Evolutionary conservation across 345 rosid genomes (phyloP).

Genomic region (Melastoma malabathricum): DNA sequence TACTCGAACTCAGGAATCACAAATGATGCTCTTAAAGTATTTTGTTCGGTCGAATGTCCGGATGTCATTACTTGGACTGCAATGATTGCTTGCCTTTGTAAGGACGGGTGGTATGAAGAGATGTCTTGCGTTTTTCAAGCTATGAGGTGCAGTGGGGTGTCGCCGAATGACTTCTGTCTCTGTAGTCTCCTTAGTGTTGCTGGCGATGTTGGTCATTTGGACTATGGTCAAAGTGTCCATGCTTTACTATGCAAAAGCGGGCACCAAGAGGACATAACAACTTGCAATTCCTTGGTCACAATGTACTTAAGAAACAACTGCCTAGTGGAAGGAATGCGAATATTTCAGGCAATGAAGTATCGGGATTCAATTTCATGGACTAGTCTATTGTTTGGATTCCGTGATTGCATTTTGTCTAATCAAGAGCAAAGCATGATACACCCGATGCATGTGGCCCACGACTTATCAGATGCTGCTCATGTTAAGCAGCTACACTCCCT

Average conservation of each 20-base stretch:
- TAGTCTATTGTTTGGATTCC: slow-evolving; percentile 22
- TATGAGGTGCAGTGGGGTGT: slow-evolving; percentile 22
- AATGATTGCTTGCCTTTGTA: slow-evolving; percentile 25
- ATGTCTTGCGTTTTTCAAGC: slow-evolving; percentile 18
- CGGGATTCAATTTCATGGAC: slow-evolving; percentile 29
- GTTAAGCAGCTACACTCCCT: slow-evolving; percentile 9
- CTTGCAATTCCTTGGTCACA: slow-evolving; percentile 23
- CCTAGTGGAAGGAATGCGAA: slow-evolving; percentile 17
- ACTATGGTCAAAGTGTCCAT: slow-evolving; percentile 26
- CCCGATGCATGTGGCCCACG: slow-evolving; percentile 1
- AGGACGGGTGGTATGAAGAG: slow-evolving; percentile 21
- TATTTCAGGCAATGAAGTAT: slow-evolving; percentile 22
- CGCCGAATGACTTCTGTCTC: slow-evolving; percentile 26
- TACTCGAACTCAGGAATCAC: slow-evolving; percentile 32
- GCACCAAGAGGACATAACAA: slow-evolving; percentile 10
- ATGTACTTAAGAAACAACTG: slow-evolving; percentile 29
- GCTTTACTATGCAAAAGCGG: slow-evolving; percentile 26
- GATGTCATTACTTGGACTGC: slow-evolving; percentile 28
- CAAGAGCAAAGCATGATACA: not conserved
- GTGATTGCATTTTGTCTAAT: not conserved
- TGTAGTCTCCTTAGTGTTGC: slow-evolving; percentile 24
- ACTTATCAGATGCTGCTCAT: not conserved
- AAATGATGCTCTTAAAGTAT: slow-evolving; percentile 25
- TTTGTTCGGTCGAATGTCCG: slow-evolving; percentile 21
- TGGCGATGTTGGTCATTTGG: slow-evolving; percentile 12